Base-by-base conservation (phyloP, 495 filamentous ascomycete species). In the Letharia lupina region DNA sequence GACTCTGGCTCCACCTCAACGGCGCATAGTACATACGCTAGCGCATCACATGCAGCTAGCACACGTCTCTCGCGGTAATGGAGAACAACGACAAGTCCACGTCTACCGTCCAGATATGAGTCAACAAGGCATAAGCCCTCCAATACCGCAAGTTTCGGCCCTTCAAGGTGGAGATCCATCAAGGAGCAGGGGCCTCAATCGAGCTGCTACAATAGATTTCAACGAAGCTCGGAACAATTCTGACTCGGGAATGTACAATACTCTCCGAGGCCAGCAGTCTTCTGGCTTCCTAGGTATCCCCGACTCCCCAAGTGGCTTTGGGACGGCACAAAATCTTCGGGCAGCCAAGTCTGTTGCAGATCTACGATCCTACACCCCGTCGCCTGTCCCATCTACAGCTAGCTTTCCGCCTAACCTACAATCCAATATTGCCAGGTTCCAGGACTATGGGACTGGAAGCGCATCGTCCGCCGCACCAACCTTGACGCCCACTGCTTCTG, bases 191-290 rank as follows among this genome's bases (percentile, higher is more conserved):
- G 88, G 85, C 18, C 80, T 98, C 44, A 94, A 92, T 79, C 89
- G 94, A 40, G 92, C 94, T 28, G 95, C 94, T 42, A 98, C 94
- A n/a, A 96, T 95, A 70, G 93, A 98, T 77, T 98, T 98, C 77
- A 91, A 89, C 70, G 94, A 97, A 73, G 86, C 90, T 45, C 89
- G 93, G 10, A 87, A 82, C 31, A 56, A 35, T 35, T 84, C 84
- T 57, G 86, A 87, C 31, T 80, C 81, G 45, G 82, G 84, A 56
- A 81, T 89, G 69, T 91, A 89, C 74, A 86, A 84, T 70, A 61
- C 89, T 1, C 80, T 95, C 57, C 88, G 91, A 50, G 82, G 89
- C 58, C 90, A 93, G 70, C 83, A 83, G 44, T 84, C 86, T 41
- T 79, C 79, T 3, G 88, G 87, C 54, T 87, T 93, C 57, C 80